Base-by-base conservation (phyloP, 257 asterid species). In the Ballota nigra region DNA sequence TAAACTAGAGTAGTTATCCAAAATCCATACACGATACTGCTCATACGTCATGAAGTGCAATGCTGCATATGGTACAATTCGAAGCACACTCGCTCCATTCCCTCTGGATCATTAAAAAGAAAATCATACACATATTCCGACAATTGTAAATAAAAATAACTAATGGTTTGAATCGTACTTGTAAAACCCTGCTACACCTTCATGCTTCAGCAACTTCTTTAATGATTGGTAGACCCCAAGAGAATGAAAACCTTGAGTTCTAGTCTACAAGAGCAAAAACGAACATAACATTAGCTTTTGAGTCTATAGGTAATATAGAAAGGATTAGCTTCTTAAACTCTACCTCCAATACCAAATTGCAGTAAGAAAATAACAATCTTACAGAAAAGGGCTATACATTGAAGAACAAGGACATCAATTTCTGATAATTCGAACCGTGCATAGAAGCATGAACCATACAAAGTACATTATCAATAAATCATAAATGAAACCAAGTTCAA, bases 41-140 rank as follows among this genome's bases (percentile, higher is more conserved):
- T 95, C 99, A 55, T 95, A 95, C 2, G 97, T 73, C 99, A 92
- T 95, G 86, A 86, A 95, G 85, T 95, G 99, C 31, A 95, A 80
- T 29, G 99, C 97, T 31, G 98, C 99, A 68, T 95, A 95, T 2
- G 99, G 99, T 49, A 92, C 90, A 67, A 95, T 95, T 36, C 99
- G 95, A 64, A 89, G 86, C 47, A 95, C 97, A 68, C 98, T 92
- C 57, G 99, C 99, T 72, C 99, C 99, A 77, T 95, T 95, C 72
- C 99, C 99, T 85, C 98, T 95, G 75, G 57, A 68, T 40, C 72
- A 71, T 56, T 16, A 11, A 23, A 24, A 64, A 9, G 8, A 6
- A 49, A 68, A 15, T 10, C 43, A 22, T 13, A 34, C 38, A 11
- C 24, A 53, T 23, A 68, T 22, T 78, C 70, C 11, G 33, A 34